phyloP scores from a whole-genome alignment of 371 early-diverging fungal genomes.

The Mortierella sp. region DNA sequence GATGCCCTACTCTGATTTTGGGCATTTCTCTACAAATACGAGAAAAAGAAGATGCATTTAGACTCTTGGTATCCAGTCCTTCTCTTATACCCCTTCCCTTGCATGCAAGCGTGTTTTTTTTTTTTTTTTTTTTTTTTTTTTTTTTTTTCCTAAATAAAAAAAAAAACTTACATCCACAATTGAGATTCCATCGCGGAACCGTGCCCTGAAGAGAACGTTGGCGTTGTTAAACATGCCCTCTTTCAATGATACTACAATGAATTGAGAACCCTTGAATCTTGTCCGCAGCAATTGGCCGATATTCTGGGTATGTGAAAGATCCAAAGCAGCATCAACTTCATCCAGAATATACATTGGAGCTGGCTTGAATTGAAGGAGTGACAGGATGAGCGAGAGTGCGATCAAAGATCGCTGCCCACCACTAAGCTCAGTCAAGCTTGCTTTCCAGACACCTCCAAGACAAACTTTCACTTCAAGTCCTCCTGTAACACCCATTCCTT shows the following conservation, averaged over 20 bases:
- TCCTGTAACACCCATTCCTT: slow-evolving; percentile 82
- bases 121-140: too few species aligned
- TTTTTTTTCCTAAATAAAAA: not conserved
- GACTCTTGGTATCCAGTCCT: not conserved
- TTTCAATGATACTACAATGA: slow-evolving; percentile 99
- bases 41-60: not conserved
- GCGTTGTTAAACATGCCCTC: slow-evolving; percentile 99
- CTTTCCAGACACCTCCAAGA: slow-evolving; percentile 98
- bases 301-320: slow-evolving; percentile 98
- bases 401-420: slow-evolving; percentile 99
- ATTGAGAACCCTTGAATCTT: slow-evolving; percentile 98
- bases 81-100: too few species aligned
- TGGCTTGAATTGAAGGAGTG: slow-evolving; percentile 98
- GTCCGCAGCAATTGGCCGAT: slow-evolving; percentile 97
- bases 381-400: slow-evolving; percentile 97
- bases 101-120: too few species aligned
- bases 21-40: slow-evolving; percentile 9
- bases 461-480: slow-evolving; percentile 97
- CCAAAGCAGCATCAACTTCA: slow-evolving; percentile 99
- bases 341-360: slow-evolving; percentile 99
- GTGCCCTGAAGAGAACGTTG: slow-evolving; percentile 96
- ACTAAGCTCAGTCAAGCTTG: slow-evolving; percentile 96
- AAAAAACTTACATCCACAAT: slow-evolving; percentile 77
- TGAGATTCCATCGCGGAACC: slow-evolving; percentile 97
- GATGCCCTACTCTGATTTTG: slow-evolving; percentile 4